A percentile compares a stretch with the other conserved stretches of the same genome.
phyloP scores from a whole-genome alignment of 768 basidiomycete genomes.

The Leccinum imitatum region DNA sequence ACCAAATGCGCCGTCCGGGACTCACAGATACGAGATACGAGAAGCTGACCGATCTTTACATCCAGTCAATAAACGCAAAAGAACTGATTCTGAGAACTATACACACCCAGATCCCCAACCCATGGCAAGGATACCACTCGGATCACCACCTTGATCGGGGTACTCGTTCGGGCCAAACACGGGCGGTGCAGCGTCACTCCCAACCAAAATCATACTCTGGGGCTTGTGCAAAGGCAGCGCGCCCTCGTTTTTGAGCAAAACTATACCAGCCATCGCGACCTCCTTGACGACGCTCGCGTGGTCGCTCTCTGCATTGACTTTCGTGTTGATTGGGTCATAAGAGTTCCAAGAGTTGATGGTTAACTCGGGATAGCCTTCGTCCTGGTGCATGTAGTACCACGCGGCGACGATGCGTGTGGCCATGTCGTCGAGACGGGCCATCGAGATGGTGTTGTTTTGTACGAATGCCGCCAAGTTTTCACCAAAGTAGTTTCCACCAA shows the following conservation, averaged over 20 bases:
- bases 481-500: not conserved
- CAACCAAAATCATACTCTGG: constrained; percentile 58
- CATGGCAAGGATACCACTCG: constrained; percentile 77
- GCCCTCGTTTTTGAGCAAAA: constrained; percentile 67
- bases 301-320: constrained; percentile 57
- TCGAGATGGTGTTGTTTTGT: constrained; percentile 55
- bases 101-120: constrained; percentile 84
- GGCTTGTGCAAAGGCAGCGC: constrained; percentile 61
- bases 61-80: not conserved
- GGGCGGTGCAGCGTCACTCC: constrained; percentile 65
- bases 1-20: constrained; percentile 1
- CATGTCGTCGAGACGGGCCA: constrained; percentile 63
- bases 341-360: constrained; percentile 30
- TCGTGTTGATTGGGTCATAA: constrained; percentile 34
- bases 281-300: constrained; percentile 53
- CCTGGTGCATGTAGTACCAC: constrained; percentile 47
- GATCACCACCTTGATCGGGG: constrained; percentile 55
- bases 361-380: constrained; percentile 25
- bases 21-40: constrained; percentile 75
- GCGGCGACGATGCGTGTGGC: constrained; percentile 71
- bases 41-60: constrained; percentile 60
- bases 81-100: not conserved
- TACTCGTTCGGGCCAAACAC: constrained; percentile 70
- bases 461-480: constrained; percentile 53
- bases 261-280: constrained; percentile 64